Percentiles rank a stretch among this genome's conserved stretches.
These are phyloP conservation scores for Suhomyces bokatorum DNA, from an alignment of 1,139 yeast species.

Conservation along the genomic window DNA sequence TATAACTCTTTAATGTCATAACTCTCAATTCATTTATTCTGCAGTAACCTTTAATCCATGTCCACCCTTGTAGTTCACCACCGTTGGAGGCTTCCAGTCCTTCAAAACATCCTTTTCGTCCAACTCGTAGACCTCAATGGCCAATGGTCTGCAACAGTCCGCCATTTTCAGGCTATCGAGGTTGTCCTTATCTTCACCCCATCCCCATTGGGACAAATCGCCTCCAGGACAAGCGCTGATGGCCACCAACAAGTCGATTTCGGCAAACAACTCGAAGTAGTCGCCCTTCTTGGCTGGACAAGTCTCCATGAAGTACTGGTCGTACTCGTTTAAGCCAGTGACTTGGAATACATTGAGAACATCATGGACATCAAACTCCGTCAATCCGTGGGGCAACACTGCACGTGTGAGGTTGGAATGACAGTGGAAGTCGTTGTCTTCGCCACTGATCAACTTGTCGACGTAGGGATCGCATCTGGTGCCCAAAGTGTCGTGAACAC, in stretches of 20 bases:
- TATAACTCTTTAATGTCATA: too few relatives aligned
- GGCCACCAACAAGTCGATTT: slow-evolving; percentile 63
- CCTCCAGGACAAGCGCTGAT: slow-evolving; percentile 74
- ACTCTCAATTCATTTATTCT: neutral
- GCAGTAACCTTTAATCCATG: slow-evolving; percentile 48
- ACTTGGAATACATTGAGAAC: slow-evolving; percentile 70
- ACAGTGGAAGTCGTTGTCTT: slow-evolving; percentile 66
- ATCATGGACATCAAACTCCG: slow-evolving; percentile 68
- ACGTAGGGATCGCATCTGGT: slow-evolving; percentile 72
- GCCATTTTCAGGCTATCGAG: slow-evolving; percentile 53
- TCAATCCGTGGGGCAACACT: slow-evolving; percentile 57
- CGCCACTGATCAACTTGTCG: slow-evolving; percentile 61
- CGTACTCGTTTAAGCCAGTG: slow-evolving; percentile 64
- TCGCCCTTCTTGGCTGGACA: slow-evolving; percentile 61
- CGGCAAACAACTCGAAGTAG: slow-evolving; percentile 68
- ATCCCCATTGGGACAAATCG: slow-evolving; percentile 66
- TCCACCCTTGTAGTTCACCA: slow-evolving; percentile 53
- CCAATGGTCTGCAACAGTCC: slow-evolving; percentile 63
- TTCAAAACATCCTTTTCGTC: slow-evolving; percentile 46
- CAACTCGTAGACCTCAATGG: slow-evolving; percentile 57
- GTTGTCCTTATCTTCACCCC: slow-evolving; percentile 58
- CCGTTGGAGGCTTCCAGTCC: slow-evolving; percentile 53
- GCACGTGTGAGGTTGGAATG: slow-evolving; percentile 65
- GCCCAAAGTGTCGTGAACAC: slow-evolving; percentile 66
- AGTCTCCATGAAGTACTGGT: slow-evolving; percentile 70